A percentile compares a stretch with the other conserved stretches of the same genome.
phyloP scores from a whole-genome alignment of 225 moss, liverwort and hornwort genomes.

The Takakia lepidozioides region DNA sequence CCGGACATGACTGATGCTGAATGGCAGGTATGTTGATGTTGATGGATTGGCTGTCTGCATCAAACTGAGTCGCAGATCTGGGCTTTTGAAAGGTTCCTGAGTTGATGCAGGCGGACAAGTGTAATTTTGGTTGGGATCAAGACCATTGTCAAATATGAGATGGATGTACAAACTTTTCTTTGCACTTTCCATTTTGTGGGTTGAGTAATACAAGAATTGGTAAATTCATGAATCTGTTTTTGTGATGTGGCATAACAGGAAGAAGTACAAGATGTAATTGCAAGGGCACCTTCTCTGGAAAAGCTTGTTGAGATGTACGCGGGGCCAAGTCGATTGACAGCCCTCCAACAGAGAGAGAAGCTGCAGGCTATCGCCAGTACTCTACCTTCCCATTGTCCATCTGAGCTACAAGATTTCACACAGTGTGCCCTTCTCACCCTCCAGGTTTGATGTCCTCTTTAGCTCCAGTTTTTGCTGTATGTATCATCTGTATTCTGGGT shows the following conservation, averaged over 20 bases:
- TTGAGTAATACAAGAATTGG: not conserved
- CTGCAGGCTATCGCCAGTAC: conserved; percentile 54
- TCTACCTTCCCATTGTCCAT: conserved; percentile 57
- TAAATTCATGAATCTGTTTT: not conserved
- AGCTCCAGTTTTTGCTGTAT: no score
- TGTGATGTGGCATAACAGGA: conserved; percentile 24
- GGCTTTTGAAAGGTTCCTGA: no score
- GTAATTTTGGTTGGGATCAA: no score
- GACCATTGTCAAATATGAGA: no score
- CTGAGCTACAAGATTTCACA: conserved; percentile 84
- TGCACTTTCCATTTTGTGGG: not conserved
- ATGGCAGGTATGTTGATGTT: conserved; percentile 58
- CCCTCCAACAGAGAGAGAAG: conserved; percentile 57
- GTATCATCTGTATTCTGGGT: no score
- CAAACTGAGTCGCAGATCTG: not conserved
- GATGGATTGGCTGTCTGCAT: not conserved
- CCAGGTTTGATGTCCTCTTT: no score
- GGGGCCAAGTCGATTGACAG: conserved; percentile 63
- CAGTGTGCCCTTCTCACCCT: conserved; percentile 66
- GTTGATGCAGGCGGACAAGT: no score
- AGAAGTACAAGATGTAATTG: conserved; percentile 66
- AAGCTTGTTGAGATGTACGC: conserved; percentile 71
- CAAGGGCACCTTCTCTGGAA: conserved; percentile 66
- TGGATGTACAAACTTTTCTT: not conserved
- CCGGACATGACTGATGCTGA: conserved; percentile 62